A percentile compares a stretch with the other conserved stretches of the same genome.
phyloP scores from a whole-genome alignment of 2,329 filamentous ascomycete genomes.

The Colletotrichum cordylinicola region DNA sequence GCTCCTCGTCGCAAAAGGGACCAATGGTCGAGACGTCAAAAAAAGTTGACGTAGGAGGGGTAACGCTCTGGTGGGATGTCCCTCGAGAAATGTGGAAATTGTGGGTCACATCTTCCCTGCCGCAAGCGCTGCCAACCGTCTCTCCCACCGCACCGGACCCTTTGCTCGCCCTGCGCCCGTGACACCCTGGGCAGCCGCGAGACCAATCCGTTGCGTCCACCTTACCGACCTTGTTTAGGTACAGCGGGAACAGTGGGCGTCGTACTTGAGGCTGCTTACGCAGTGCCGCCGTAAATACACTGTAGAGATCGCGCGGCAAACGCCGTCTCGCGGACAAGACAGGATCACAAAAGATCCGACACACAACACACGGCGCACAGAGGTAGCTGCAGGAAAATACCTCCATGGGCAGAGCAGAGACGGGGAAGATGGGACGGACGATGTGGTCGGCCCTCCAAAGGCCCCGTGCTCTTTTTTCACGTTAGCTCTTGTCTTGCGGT shows the following conservation, averaged over 20 bases:
- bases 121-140: constrained; percentile 14
- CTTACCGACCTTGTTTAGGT: background rate
- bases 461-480: background rate
- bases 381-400: background rate
- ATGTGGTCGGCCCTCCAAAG: background rate
- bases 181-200: background rate
- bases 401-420: background rate
- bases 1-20: background rate
- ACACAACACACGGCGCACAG: background rate
- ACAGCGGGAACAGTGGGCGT: background rate
- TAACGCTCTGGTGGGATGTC: constrained; percentile 18
- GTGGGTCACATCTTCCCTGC: background rate
- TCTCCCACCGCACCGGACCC: constrained; percentile 14
- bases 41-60: constrained; percentile 22
- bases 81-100: background rate
- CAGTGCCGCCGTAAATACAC: background rate
- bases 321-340: background rate
- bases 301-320: background rate
- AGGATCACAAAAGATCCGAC: background rate
- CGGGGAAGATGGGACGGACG: background rate
- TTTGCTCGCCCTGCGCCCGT: constrained; percentile 7
- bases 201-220: background rate
- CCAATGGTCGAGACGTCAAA: background rate
- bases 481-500: background rate
- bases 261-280: background rate